Conservation (phyloP, 257 asterid genomes). For the Gynochthodes officinalis region DNA sequence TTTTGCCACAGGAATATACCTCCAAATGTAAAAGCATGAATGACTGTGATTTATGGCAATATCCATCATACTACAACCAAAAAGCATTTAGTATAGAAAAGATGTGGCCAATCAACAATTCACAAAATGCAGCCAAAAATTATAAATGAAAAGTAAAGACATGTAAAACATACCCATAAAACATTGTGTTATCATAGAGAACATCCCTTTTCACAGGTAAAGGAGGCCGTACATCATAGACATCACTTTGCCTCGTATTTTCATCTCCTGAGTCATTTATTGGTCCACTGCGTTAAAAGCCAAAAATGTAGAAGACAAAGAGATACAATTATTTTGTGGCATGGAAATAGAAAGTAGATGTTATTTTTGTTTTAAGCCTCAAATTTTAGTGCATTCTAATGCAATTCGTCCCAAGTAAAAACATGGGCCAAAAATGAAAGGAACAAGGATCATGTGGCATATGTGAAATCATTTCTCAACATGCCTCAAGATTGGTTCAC, state of each 20-base stretch:
- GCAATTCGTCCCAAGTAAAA: not conserved
- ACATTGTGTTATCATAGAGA: conserved; percentile 67
- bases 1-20: not conserved
- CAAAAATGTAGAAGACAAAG: conserved; percentile 3
- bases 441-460: conserved; percentile 10
- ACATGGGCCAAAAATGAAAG: not conserved
- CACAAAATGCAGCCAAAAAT: not conserved
- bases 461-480: conserved; percentile 12
- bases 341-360: not conserved
- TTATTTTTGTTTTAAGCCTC: not conserved
- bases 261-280: conserved; percentile 40
- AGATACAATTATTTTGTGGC: not conserved
- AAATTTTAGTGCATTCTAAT: not conserved
- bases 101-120: not conserved
- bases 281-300: conserved; percentile 38
- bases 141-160: conserved; percentile 12
- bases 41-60: not conserved
- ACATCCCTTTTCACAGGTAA: conserved; percentile 92
- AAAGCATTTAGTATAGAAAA: not conserved
- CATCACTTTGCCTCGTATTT: conserved; percentile 43
- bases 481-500: conserved; percentile 57
- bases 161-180: conserved; percentile 54
- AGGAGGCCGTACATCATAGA: conserved; percentile 77
- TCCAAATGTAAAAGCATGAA: not conserved
- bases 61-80: not conserved